phyloP scores from a whole-genome alignment of 78 protist species.

The Guillardia theta region DNA sequence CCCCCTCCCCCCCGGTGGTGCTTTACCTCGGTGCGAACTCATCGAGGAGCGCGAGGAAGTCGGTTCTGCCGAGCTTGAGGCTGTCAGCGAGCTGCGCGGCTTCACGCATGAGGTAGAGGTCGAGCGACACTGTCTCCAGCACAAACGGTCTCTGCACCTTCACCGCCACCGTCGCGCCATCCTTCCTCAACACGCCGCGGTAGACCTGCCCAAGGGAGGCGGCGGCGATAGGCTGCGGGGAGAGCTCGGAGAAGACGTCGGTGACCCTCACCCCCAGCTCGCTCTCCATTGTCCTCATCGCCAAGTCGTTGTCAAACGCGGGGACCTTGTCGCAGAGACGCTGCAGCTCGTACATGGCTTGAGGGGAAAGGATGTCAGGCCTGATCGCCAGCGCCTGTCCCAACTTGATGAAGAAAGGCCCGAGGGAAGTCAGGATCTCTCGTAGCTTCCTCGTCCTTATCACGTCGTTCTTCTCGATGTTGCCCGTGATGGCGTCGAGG shows the following conservation, averaged over 20 bases:
- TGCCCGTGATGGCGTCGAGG: background rate
- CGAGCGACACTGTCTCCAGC: constrained; percentile 34
- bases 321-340: constrained; percentile 52
- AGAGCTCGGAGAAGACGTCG: background rate
- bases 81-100: background rate
- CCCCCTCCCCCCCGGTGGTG: too few relatives aligned
- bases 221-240: constrained; percentile 20
- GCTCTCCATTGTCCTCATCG: constrained; percentile 22
- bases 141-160: background rate
- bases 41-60: constrained; percentile 23
- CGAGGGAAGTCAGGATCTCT: background rate
- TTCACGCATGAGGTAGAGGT: constrained; percentile 43
- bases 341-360: constrained; percentile 45
- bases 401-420: constrained; percentile 36
- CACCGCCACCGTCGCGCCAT: background rate
- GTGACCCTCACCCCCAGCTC: background rate
- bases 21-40: constrained; percentile 36
- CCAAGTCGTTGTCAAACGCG: background rate
- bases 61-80: background rate
- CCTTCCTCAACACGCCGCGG: background rate
- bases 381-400: constrained; percentile 51
- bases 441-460: background rate
- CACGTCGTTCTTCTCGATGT: background rate
- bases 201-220: constrained; percentile 26
- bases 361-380: background rate